phyloP scores from a whole-genome alignment of 2,329 filamentous ascomycete species.

The Periconia digitata region DNA sequence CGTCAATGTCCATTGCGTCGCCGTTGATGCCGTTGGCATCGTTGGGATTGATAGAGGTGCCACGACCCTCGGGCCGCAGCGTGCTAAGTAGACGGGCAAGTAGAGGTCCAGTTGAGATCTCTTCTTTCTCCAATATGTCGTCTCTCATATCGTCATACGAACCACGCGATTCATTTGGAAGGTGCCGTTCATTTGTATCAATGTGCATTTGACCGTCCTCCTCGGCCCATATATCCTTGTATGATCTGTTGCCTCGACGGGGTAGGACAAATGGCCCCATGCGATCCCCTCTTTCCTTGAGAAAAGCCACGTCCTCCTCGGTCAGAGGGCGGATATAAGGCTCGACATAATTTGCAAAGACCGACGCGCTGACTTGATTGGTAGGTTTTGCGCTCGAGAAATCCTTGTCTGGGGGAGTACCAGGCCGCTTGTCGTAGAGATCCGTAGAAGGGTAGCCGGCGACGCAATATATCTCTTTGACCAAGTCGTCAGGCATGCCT shows the following conservation, averaged over 20 bases:
- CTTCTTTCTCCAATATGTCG: constrained; percentile 82
- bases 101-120: constrained; percentile 85
- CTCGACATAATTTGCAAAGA: constrained; percentile 90
- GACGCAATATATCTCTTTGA: constrained; percentile 85
- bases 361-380: constrained; percentile 91
- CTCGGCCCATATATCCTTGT: constrained; percentile 89
- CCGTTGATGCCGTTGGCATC: constrained; percentile 57
- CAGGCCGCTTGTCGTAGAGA: constrained; percentile 81
- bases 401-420: constrained; percentile 88
- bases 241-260: constrained; percentile 79
- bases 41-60: constrained; percentile 57
- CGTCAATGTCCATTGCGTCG: constrained; percentile 50
- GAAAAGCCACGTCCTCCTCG: constrained; percentile 91
- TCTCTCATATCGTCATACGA: constrained; percentile 86
- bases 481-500: constrained; percentile 81
- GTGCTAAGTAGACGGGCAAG: constrained; percentile 77
- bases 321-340: constrained; percentile 86
- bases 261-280: constrained; percentile 83
- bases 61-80: constrained; percentile 73
- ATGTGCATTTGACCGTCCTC: constrained; percentile 82
- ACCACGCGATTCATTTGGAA: constrained; percentile 80
- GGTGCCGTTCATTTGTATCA: constrained; percentile 67
- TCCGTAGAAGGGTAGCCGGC: constrained; percentile 79
- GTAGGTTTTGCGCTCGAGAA: constrained; percentile 92
- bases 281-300: constrained; percentile 85